phyloP scores from a whole-genome alignment of 2,329 filamentous ascomycete species.

The Colletotrichum sidae region DNA sequence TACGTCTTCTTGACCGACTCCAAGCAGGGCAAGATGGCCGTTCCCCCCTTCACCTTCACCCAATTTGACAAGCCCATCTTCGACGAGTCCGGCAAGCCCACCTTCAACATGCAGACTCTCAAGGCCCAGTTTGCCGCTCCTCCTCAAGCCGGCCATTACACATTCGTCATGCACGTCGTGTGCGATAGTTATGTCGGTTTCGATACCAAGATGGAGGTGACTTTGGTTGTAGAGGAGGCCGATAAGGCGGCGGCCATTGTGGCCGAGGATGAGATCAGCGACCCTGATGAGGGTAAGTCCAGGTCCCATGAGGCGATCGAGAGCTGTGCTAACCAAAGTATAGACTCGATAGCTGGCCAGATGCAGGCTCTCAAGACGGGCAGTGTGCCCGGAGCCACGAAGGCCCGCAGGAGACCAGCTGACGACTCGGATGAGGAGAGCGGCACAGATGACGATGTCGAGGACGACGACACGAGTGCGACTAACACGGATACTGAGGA shows the following conservation, averaged over 20 bases:
- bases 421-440: slow-evolving; percentile 82
- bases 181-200: slow-evolving; percentile 97
- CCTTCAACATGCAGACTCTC: slow-evolving; percentile 93
- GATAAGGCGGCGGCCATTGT: slow-evolving; percentile 84
- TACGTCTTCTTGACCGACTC: slow-evolving; percentile 94
- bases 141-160: slow-evolving; percentile 91
- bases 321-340: slow-evolving; percentile 41
- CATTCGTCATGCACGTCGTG: slow-evolving; percentile 92
- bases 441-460: slow-evolving; percentile 80
- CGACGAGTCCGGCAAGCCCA: slow-evolving; percentile 83
- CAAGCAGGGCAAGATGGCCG: slow-evolving; percentile 95
- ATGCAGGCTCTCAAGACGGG: slow-evolving; percentile 88
- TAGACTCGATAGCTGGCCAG: slow-evolving; percentile 90
- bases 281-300: slow-evolving; percentile 93
- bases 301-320: slow-evolving; percentile 37
- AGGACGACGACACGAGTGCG: slow-evolving; percentile 74
- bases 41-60: slow-evolving; percentile 95
- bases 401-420: slow-evolving; percentile 64
- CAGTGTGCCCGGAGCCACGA: slow-evolving; percentile 61
- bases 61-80: slow-evolving; percentile 92
- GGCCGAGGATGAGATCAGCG: slow-evolving; percentile 94
- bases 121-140: slow-evolving; percentile 98
- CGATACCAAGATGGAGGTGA: slow-evolving; percentile 91
- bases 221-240: slow-evolving; percentile 88
- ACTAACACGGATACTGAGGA: slow-evolving; percentile 78